These are phyloP conservation scores for Sphaerulina vaccinii DNA, from an alignment of 2,329 filamentous ascomycete genomes.

Conservation along the genomic window DNA sequence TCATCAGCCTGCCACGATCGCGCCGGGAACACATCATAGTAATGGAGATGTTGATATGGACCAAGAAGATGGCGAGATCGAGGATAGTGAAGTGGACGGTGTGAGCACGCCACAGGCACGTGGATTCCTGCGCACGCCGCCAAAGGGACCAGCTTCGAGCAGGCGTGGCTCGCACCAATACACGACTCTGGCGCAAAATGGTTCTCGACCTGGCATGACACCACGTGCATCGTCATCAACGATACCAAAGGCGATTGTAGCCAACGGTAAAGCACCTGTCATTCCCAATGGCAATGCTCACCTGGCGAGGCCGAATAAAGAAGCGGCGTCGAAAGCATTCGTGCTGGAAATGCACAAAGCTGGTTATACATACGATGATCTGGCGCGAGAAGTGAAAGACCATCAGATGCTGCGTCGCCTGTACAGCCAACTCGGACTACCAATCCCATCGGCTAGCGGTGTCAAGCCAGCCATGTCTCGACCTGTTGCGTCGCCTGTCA, in stretches of 20 bases:
- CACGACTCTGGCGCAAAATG: conserved; percentile 8
- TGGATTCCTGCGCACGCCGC: conserved; percentile 31
- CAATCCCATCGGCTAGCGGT: conserved; percentile 14
- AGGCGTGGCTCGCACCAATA: conserved; percentile 18
- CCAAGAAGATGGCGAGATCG: conserved; percentile 74
- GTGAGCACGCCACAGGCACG: conserved; percentile 11
- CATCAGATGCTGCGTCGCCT: conserved; percentile 60
- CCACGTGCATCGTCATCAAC: neutral
- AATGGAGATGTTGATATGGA: conserved; percentile 40
- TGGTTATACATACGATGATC: conserved; percentile 71
- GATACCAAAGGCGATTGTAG: neutral
- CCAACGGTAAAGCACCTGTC: conserved; percentile 10
- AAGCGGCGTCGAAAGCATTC: conserved; percentile 28
- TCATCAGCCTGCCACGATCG: conserved; percentile 1
- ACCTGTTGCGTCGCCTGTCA: neutral
- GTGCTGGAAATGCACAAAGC: conserved; percentile 46
- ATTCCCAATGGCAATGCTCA: neutral
- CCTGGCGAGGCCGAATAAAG: conserved; percentile 9
- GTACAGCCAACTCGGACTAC: conserved; percentile 63
- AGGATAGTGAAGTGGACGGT: conserved; percentile 60
- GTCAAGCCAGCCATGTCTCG: conserved; percentile 2
- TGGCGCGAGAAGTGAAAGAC: conserved; percentile 72
- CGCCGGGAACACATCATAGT: neutral
- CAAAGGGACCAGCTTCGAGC: conserved; percentile 28
- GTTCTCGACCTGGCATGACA: conserved; percentile 5